Conservation (phyloP, 495 filamentous ascomycete species). For the Cetradonia linearis region DNA sequence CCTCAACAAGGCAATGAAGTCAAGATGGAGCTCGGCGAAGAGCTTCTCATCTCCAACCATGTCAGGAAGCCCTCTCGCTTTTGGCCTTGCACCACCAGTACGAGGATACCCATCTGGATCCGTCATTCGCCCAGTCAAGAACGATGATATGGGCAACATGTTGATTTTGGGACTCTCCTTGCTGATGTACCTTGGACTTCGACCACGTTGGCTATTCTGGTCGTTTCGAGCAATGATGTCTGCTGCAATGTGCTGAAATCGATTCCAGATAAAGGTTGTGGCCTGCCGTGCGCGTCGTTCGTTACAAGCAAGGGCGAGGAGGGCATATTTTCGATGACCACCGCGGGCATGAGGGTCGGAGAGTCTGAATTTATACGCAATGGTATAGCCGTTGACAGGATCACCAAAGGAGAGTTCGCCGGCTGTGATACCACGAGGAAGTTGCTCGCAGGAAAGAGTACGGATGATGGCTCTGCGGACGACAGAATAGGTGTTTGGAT, state of each 20-base stretch:
- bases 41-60: slow-evolving; percentile 78
- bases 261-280: slow-evolving; percentile 60
- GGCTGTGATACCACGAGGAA: slow-evolving; percentile 63
- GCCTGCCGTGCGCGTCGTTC: slow-evolving; percentile 66
- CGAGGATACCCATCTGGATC: slow-evolving; percentile 48
- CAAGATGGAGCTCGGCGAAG: slow-evolving; percentile 75
- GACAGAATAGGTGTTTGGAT: slow-evolving; percentile 68
- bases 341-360: slow-evolving; percentile 82
- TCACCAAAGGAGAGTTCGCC: slow-evolving; percentile 86
- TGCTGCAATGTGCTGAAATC: slow-evolving; percentile 67
- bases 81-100: slow-evolving; percentile 41
- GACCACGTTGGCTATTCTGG: slow-evolving; percentile 4
- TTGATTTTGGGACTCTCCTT: not conserved
- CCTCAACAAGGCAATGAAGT: slow-evolving; percentile 64
- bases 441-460: slow-evolving; percentile 73
- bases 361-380: slow-evolving; percentile 85
- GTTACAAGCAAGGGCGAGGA: slow-evolving; percentile 66
- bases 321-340: slow-evolving; percentile 73
- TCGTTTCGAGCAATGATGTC: slow-evolving; percentile 61
- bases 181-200: not conserved
- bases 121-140: slow-evolving; percentile 49
- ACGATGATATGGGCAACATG: slow-evolving; percentile 48
- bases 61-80: slow-evolving; percentile 70
- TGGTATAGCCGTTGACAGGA: slow-evolving; percentile 70
- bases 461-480: slow-evolving; percentile 78